phyloP scores from a whole-genome alignment of 441 rosid genomes.

The Mallotus repandus region DNA sequence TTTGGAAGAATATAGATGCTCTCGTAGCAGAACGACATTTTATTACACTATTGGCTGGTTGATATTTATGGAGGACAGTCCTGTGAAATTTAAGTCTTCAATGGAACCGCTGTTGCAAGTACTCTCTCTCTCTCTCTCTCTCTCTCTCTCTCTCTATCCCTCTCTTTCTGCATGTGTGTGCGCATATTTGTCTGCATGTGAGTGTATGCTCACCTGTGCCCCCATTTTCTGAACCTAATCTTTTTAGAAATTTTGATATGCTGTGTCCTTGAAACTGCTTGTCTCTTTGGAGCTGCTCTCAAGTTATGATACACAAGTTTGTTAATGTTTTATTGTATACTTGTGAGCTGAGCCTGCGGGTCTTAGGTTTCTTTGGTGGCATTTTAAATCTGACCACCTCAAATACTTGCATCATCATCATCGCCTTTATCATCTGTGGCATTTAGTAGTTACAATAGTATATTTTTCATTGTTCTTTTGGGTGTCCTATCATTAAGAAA shows the following conservation, averaged over 20 bases:
- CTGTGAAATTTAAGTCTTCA: slow-evolving; percentile 89
- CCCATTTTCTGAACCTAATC: background rate
- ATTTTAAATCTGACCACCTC: background rate
- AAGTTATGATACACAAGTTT: background rate
- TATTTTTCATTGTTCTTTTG: background rate
- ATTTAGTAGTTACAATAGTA: background rate
- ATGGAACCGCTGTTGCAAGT: slow-evolving; percentile 96
- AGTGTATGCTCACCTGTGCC: no score
- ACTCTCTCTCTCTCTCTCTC: slow-evolving; percentile 15
- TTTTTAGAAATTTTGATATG: background rate
- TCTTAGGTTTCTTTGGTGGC: background rate
- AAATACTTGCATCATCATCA: background rate
- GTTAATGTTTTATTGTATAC: background rate
- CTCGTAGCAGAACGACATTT: slow-evolving; percentile 98
- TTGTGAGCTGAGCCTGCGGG: background rate
- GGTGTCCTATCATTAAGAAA: slow-evolving; percentile 13
- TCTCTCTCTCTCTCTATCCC: slow-evolving; percentile 19
- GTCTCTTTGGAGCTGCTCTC: background rate
- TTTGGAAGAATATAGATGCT: slow-evolving; percentile 85
- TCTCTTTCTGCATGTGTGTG: background rate
- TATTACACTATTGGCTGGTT: slow-evolving; percentile 96
- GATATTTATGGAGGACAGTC: slow-evolving; percentile 96
- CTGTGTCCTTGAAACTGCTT: background rate
- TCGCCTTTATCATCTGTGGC: background rate
- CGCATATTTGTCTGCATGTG: background rate